Percentiles rank a stretch among this genome's conserved stretches.
Evolutionary conservation across 306 rosid genomes (phyloP).

Genomic region (Begonia loranthoides): DNA sequence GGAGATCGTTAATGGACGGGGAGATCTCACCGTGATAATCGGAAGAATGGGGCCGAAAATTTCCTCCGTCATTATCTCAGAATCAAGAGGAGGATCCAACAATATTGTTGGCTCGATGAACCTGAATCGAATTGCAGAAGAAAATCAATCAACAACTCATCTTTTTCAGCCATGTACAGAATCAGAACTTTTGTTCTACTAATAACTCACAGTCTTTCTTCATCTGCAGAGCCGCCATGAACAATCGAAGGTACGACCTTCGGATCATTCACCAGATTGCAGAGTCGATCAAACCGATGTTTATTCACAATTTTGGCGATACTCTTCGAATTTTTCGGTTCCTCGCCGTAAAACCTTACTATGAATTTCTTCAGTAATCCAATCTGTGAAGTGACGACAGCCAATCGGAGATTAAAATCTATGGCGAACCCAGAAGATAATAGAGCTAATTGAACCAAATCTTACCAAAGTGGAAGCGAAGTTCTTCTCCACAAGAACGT

Average conservation of each 20-base stretch:
- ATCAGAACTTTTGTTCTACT: background rate
- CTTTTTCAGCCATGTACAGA: background rate
- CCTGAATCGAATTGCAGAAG: constrained; percentile 25
- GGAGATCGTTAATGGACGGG: background rate
- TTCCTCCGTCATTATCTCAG: constrained; percentile 70
- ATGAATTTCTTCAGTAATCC: constrained; percentile 39
- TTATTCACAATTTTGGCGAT: constrained; percentile 49
- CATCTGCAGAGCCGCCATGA: constrained; percentile 62
- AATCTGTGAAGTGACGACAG: constrained; percentile 23
- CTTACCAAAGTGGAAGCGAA: constrained; percentile 43
- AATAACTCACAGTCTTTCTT: constrained; percentile 42
- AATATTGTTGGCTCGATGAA: constrained; percentile 79
- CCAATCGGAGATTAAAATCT: background rate
- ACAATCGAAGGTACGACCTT: constrained; percentile 55
- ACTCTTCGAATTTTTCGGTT: constrained; percentile 32
- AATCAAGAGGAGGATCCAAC: constrained; percentile 69
- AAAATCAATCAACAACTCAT: background rate
- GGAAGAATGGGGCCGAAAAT: constrained; percentile 90
- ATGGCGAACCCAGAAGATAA: background rate
- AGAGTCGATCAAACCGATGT: constrained; percentile 44
- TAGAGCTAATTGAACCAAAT: background rate
- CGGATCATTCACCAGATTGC: constrained; percentile 55
- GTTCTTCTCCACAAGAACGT: constrained; percentile 66
- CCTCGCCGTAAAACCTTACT: constrained; percentile 46
- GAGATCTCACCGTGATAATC: constrained; percentile 59